Base-by-base conservation (phyloP, 352 stramenopile species). In the Globisporangium echinulatum region DNA sequence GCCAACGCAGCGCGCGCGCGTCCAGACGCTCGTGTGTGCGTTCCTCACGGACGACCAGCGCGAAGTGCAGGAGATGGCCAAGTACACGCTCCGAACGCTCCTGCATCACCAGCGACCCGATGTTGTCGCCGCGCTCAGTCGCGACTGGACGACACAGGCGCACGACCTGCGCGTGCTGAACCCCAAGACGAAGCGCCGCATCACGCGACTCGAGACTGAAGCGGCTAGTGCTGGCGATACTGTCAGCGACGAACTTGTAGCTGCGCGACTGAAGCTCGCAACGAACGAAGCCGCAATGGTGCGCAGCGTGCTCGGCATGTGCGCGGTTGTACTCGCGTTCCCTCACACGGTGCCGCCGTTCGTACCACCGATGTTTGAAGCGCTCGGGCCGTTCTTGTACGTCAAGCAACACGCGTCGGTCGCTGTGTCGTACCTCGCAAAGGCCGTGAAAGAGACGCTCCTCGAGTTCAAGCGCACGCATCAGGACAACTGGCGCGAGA, bases 401-500 rank as follows among this genome's bases (percentile, higher is more conserved):
- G 70, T 90, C 56, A 88, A 87, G 69, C 63, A 65, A 7, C 4
- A 15, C 33, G 69, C 70, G 9, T 82, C 81, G 8, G 71, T 70
- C 9, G 75, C 70, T 2, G 71, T 89, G 14, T 89, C 81, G 53
- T 89, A 79, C 60, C 57, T 93, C 44, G 70, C 83, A 56, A 90
- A 89, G 61, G 69, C 66, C 11, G 83, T 88, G 38, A 90, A 91
- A 66, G 77, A 90, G 58, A 89, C 82, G 47, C 62, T 93, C 61
- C 69, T 90, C 54, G 83, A 93, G 60, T 93, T 93, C 55, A 89
- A 89, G 61, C 81, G 83, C 55, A 88, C 81, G 14, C 83, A 93
- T 54, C 83, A 93, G 61, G 83, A 93, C 69, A 90, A 87, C 63
- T 93, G 83, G 83, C 66, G 79, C 37, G 77, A 91, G 68, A 87